Conservation (phyloP, 2,329 filamentous ascomycete genomes). For the Fusarium sp. region DNA sequence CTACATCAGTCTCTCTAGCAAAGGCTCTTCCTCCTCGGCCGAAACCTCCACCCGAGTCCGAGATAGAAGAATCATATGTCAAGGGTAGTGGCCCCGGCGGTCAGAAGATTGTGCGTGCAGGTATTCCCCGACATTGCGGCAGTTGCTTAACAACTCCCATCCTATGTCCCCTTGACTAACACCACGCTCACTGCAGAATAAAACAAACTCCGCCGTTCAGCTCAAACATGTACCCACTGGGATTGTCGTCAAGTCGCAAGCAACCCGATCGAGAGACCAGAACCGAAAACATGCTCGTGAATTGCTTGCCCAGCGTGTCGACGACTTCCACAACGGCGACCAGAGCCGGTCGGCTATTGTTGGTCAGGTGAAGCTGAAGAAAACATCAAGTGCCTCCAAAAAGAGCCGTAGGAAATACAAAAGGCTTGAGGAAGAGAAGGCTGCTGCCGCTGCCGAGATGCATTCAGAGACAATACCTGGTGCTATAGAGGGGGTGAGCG, state of each 20-base stretch:
- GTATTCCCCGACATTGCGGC: neutral
- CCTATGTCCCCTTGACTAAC: conserved; percentile 4
- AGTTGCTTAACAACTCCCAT: neutral
- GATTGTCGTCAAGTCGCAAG: conserved; percentile 93
- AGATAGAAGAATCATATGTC: conserved; percentile 87
- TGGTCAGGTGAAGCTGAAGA: conserved; percentile 72
- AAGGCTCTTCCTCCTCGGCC: conserved; percentile 81
- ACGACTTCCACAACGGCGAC: conserved; percentile 79
- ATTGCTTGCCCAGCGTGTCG: conserved; percentile 80
- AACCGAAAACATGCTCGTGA: conserved; percentile 88
- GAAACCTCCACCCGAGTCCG: conserved; percentile 77
- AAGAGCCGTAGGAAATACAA: conserved; percentile 87
- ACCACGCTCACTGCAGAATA: conserved; percentile 72
- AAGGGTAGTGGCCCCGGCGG: conserved; percentile 94
- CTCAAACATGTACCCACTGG: conserved; percentile 91
- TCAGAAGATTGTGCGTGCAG: conserved; percentile 82
- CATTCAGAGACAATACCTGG: neutral
- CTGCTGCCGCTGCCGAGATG: neutral
- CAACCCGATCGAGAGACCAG: conserved; percentile 85
- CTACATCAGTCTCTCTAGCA: conserved; percentile 46
- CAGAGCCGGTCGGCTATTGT: conserved; percentile 76
- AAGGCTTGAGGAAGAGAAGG: conserved; percentile 67
- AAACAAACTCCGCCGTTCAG: conserved; percentile 95
- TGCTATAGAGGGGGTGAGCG: neutral
- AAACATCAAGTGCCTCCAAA: conserved; percentile 81